Base-by-base conservation (phyloP, 768 basidiomycete genomes). In the Suillus lakei region DNA sequence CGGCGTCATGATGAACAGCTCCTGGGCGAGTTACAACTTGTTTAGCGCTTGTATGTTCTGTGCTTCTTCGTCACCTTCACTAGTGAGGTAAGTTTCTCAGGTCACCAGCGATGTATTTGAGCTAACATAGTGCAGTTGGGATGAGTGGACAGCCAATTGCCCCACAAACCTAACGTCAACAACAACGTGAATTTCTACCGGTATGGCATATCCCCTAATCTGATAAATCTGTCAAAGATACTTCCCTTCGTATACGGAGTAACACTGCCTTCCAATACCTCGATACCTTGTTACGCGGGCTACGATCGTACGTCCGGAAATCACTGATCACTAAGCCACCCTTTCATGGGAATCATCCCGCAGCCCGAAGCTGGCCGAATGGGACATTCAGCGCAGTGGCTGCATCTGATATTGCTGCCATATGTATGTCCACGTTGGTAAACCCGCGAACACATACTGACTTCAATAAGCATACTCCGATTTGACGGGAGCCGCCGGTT, bases 11-110 rank as follows among this genome's bases (percentile, higher is more conserved):
- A 28, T 56, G 16, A 36, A 32, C 44, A 76, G 76, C 32, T 76
- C 70, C 21, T 77, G 76, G 76, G 73, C 74, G 10, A 66, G 67
- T 41, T 76, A 77, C 53, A 76, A 76, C 60, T 61, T 76, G 10
- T 18, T 76, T 58, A 77, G 74, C 21, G 74, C 72, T 21, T 76
- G 75, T 54, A 63, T 28, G 68, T 69, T 41, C 63, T 60, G 38
- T 75, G 72, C 54, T 4, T 63, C 26, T 71, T 60, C n/a, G 54
- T 69, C 62, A 9, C 6, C 48, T 61, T 41, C 62, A 15, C 68
- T 65, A 41, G 36, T 60, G 34, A 72, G 69, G 74, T 76, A 65
- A 41, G 23, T 3, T n/a, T 48, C 46, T 26, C 18, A 12, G 5
- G 28, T 50, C 13, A 46, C 46, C 21, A 48, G 28, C 3, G 30